Percentiles rank a stretch among this genome's conserved stretches.
phyloP scores from a whole-genome alignment of 495 filamentous ascomycete genomes.

The Aspergillus homomorphus region DNA sequence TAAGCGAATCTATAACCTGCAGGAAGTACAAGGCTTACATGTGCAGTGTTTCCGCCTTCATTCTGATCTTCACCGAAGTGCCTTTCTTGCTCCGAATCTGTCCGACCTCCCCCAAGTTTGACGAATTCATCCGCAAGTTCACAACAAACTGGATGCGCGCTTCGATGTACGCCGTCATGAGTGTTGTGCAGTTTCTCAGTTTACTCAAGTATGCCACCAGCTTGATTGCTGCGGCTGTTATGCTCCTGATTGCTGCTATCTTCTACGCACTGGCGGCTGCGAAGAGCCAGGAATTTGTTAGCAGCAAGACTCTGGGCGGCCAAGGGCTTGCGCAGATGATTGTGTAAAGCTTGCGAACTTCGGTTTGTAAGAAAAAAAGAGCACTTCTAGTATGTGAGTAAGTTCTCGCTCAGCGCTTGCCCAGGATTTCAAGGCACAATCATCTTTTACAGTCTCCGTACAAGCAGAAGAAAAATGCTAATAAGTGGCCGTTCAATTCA shows the following conservation, averaged over 20 bases:
- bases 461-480: neutral
- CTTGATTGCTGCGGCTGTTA: constrained; percentile 80
- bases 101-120: constrained; percentile 87
- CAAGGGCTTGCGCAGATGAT: constrained; percentile 98
- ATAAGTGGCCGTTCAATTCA: neutral
- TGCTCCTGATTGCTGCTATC: constrained; percentile 69
- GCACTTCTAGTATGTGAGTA: neutral
- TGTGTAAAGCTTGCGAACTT: constrained; percentile 51
- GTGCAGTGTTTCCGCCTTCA: constrained; percentile 67
- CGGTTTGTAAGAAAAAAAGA: neutral
- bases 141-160: constrained; percentile 97
- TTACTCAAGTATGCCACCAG: constrained; percentile 56
- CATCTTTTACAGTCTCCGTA: neutral
- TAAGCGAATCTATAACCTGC: constrained; percentile 45
- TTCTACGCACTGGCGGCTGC: constrained; percentile 85
- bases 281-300: constrained; percentile 90
- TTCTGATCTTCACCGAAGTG: constrained; percentile 96
- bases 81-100: constrained; percentile 96
- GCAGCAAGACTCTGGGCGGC: constrained; percentile 95
- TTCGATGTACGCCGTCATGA: constrained; percentile 81
- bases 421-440: neutral
- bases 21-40: constrained; percentile 14
- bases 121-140: constrained; percentile 85
- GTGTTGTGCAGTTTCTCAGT: constrained; percentile 78
- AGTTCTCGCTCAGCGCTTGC: neutral